These are phyloP conservation scores for Candida nemodendra DNA, from an alignment of 805 yeast species.

Conservation along the genomic window DNA sequence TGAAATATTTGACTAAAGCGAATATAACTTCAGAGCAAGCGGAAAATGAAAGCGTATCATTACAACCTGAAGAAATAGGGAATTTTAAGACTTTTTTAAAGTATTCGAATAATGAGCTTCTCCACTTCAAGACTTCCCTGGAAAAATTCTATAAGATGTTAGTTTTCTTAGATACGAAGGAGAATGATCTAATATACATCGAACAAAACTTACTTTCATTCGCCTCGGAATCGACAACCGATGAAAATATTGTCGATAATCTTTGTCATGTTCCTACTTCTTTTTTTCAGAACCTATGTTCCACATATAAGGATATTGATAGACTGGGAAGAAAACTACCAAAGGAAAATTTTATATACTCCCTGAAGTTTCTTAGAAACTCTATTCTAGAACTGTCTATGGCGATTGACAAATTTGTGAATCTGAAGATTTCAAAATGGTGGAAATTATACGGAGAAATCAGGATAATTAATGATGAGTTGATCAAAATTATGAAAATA, in stretches of 20 bases:
- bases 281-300: not conserved
- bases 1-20: constrained; percentile 12
- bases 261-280: constrained; percentile 10
- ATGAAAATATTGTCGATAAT: constrained; percentile 4
- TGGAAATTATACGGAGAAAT: constrained; percentile 44
- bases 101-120: constrained; percentile 45
- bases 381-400: constrained; percentile 28
- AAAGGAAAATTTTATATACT: constrained; percentile 14
- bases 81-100: constrained; percentile 49
- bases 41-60: constrained; percentile 1
- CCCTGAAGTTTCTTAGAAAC: constrained; percentile 16
- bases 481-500: constrained; percentile 18
- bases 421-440: constrained; percentile 41
- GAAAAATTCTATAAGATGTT: constrained; percentile 34
- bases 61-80: constrained; percentile 37
- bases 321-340: constrained; percentile 4
- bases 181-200: constrained; percentile 31
- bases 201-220: constrained; percentile 8
- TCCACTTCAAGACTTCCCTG: constrained; percentile 28
- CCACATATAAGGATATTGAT: constrained; percentile 6
- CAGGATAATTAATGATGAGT: constrained; percentile 34
- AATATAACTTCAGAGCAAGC: not conserved
- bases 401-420: constrained; percentile 33
- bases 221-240: constrained; percentile 11
- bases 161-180: constrained; percentile 27